These are phyloP conservation scores for Raffaelea albimanens DNA, from an alignment of 2,329 filamentous ascomycete genomes.

Conservation along the genomic window DNA sequence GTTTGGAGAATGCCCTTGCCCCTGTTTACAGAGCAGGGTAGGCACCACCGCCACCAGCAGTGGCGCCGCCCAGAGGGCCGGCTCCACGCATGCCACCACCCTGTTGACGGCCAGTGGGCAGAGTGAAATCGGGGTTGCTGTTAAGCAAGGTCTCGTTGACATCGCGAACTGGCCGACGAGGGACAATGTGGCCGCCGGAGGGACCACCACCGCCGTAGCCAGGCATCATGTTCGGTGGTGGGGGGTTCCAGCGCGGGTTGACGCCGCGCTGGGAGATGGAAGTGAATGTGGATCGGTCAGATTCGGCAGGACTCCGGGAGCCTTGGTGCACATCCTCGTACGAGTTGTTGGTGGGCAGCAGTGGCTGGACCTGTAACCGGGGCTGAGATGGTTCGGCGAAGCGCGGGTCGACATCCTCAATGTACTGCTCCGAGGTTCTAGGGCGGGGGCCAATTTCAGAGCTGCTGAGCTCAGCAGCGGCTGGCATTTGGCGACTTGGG, in stretches of 20 bases:
- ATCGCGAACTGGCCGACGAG: conserved; percentile 38
- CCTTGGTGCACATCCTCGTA: conserved; percentile 30
- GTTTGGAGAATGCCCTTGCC: neutral
- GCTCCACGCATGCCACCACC: conserved; percentile 8
- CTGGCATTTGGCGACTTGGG: neutral
- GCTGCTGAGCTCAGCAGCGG: conserved; percentile 16
- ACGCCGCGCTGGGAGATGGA: conserved; percentile 81
- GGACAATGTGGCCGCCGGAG: conserved; percentile 17
- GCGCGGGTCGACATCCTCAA: conserved; percentile 86
- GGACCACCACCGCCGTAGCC: conserved; percentile 22
- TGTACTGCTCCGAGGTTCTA: conserved; percentile 44
- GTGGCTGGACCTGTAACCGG: conserved; percentile 12
- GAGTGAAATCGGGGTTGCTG: conserved; percentile 76
- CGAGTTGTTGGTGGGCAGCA: conserved; percentile 18
- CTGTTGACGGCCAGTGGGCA: conserved; percentile 36
- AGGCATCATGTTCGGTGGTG: conserved; percentile 33
- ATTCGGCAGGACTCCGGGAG: conserved; percentile 63
- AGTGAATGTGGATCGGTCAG: conserved; percentile 78
- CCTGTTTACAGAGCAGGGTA: conserved; percentile 30
- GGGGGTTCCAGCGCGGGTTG: conserved; percentile 76
- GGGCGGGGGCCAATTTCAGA: conserved; percentile 16
- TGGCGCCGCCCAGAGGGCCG: conserved; percentile 14
- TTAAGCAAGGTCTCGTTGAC: conserved; percentile 66
- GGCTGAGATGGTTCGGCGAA: conserved; percentile 50
- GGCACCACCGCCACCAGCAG: conserved; percentile 30